These are phyloP conservation scores for Lasiodiplodia theobromae DNA, from an alignment of 2,329 filamentous ascomycete species.

Conservation along the genomic window DNA sequence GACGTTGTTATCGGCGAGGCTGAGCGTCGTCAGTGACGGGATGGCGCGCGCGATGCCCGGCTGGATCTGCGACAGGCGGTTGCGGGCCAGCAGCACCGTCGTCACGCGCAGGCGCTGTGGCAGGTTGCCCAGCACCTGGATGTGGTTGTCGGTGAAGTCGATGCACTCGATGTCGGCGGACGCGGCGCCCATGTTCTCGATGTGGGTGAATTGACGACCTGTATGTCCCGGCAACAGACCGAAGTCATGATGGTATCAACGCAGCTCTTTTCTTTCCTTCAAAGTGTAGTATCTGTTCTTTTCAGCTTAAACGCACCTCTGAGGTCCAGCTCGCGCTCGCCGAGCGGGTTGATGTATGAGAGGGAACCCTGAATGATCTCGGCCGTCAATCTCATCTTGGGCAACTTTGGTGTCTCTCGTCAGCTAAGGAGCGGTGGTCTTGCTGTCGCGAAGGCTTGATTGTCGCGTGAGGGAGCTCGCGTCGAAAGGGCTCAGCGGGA, in stretches of 20 bases:
- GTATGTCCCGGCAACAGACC: slow-evolving; percentile 57
- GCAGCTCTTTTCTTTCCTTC: slow-evolving; percentile 65
- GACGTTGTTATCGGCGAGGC: slow-evolving; percentile 84
- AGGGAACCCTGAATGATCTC: slow-evolving; percentile 94
- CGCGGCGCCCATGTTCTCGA: slow-evolving; percentile 94
- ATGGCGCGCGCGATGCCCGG: slow-evolving; percentile 74
- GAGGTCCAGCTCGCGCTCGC: slow-evolving; percentile 98
- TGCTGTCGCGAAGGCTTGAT: not conserved
- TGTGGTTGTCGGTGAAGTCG: slow-evolving; percentile 98
- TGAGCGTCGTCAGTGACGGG: slow-evolving; percentile 81
- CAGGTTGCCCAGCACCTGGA: slow-evolving; percentile 88
- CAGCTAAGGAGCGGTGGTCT: not conserved
- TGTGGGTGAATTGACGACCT: slow-evolving; percentile 97
- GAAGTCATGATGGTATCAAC: slow-evolving; percentile 75
- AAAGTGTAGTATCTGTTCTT: slow-evolving; percentile 97
- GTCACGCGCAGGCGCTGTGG: slow-evolving; percentile 87
- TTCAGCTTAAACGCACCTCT: slow-evolving; percentile 87
- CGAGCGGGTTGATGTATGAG: slow-evolving; percentile 97
- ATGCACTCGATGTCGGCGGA: slow-evolving; percentile 88
- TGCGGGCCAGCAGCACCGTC: slow-evolving; percentile 87
- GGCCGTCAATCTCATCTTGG: slow-evolving; percentile 68
- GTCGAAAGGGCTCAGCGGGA: not conserved
- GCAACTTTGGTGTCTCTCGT: not conserved
- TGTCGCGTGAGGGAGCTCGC: slow-evolving; percentile 6
- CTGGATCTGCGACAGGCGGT: slow-evolving; percentile 85